Base-by-base conservation (phyloP, 1,284 basidiomycete species). In the Cutaneotrichosporon spelunceum region DNA sequence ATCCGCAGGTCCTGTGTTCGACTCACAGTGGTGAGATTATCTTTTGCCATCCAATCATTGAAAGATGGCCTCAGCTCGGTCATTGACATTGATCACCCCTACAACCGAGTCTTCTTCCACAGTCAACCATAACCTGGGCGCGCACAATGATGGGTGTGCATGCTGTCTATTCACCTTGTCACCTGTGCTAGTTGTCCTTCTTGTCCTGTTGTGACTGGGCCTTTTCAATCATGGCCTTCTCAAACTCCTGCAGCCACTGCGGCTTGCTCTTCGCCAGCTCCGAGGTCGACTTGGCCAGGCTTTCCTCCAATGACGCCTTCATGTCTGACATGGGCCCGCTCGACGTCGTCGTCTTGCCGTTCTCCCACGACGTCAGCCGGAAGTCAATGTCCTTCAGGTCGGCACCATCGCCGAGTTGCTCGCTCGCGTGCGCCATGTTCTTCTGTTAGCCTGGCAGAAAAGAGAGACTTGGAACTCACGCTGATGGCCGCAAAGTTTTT, bases 261-360 rank as follows among this genome's bases (percentile, higher is more conserved):
- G 76, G 76, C 65, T 74, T 73, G 39, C 61, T n/a, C 21, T 63
- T 69, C 42, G 68, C 66, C 45, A 74, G 63, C 61, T 73, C 72
- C 39, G 47, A 56, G 50, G 66, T 68, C 61, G 66, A 63, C 61
- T 57, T 44, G 24, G 68, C 55, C 4, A 73, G 62, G 36, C 68
- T 69, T 19, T 67, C 63, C 45, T 63, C 56, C 60, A 73, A 60
- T 48, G 72, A 65, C 23, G 47, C 50, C 33, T 64, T 64, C 60
- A 72, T 70, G 24, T 72, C 70, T 7, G 52, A 59, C 47, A 74
- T 21, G 21, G 6, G 23, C 14, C 52, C 59, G 6, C 66, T 63
- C 57, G 69, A 67, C 13, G 62, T 60, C 42, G 29, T 52, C 27
- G 58, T 30, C 7, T 52, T 47, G 33, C 55, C 53, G 26, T 48